phyloP scores from a whole-genome alignment of 768 basidiomycete species.

The Pisolithus albus region DNA sequence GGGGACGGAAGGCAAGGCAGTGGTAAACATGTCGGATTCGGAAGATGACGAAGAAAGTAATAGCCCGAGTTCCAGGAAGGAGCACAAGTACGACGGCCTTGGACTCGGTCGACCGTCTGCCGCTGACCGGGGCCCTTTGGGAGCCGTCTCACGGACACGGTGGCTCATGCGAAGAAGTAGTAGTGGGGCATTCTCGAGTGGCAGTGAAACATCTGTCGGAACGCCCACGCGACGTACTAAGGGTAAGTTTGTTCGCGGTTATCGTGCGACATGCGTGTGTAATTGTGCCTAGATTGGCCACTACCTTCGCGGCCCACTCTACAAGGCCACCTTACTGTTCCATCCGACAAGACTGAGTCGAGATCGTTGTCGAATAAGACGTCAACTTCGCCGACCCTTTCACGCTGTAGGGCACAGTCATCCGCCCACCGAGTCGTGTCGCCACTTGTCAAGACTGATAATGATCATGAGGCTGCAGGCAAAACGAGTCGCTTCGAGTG shows the following conservation, averaged over 20 bases:
- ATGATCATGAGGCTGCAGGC: conserved; percentile 37
- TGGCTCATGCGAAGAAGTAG: conserved; percentile 74
- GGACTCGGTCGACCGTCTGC: conserved; percentile 55
- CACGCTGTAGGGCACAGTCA: conserved; percentile 27
- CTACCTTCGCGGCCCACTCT: conserved; percentile 44
- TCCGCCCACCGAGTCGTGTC: conserved; percentile 20
- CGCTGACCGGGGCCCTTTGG: conserved; percentile 13
- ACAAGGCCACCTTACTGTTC: conserved; percentile 28
- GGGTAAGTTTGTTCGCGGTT: conserved; percentile 35
- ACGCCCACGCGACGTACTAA: conserved; percentile 56
- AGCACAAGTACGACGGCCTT: conserved; percentile 51
- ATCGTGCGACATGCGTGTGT: not conserved
- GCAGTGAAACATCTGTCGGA: conserved; percentile 55
- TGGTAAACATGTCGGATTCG: conserved; percentile 43
- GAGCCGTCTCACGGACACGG: conserved; percentile 38
- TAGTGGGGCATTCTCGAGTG: conserved; percentile 74
- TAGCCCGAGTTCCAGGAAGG: conserved; percentile 55
- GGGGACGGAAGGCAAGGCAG: conserved; percentile 20
- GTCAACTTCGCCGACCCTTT: conserved; percentile 41
- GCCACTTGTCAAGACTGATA: conserved; percentile 11
- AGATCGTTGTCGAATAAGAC: conserved; percentile 51
- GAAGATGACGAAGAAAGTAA: conserved; percentile 55
- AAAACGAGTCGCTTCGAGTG: conserved; percentile 66
- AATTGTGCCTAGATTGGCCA: conserved; percentile 43
- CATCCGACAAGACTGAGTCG: conserved; percentile 46